Percentiles rank a stretch among this genome's conserved stretches.
phyloP scores from a whole-genome alignment of 2,329 filamentous ascomycete species.

The Colletotrichum siamense region DNA sequence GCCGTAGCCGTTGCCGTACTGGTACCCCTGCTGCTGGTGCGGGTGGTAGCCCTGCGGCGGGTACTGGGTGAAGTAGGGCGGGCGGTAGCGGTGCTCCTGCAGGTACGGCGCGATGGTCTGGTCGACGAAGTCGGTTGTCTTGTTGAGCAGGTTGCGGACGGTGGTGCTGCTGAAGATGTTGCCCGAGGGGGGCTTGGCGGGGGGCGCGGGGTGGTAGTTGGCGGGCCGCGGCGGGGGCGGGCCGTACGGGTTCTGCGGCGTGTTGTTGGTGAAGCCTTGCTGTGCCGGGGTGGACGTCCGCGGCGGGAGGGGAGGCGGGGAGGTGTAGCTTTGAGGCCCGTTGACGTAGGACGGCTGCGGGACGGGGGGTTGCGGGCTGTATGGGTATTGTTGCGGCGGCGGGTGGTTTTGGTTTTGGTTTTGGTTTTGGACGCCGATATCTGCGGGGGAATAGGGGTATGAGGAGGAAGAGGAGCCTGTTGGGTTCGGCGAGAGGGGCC shows the following conservation, averaged over 20 bases:
- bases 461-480: background rate
- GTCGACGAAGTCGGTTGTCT: conserved; percentile 39
- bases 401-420: too few relatives aligned
- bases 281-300: background rate
- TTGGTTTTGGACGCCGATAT: background rate
- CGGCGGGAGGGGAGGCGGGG: conserved; percentile 2
- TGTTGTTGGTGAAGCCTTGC: too few relatives aligned
- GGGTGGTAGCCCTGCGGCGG: background rate
- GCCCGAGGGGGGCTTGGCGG: conserved; percentile 16
- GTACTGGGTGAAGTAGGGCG: background rate
- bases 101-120: conserved; percentile 29
- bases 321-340: background rate
- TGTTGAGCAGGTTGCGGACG: conserved; percentile 39
- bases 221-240: conserved; percentile 1
- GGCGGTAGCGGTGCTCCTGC: conserved; percentile 18
- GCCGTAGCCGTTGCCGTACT: background rate
- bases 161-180: conserved; percentile 36
- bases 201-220: background rate
- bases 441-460: conserved; percentile 2
- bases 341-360: conserved; percentile 4
- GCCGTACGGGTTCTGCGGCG: background rate
- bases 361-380: background rate
- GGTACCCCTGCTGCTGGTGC: background rate
- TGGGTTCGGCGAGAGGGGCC: background rate
- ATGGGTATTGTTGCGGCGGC: background rate